Evolutionary conservation across 176 grass and related monocot genomes (phyloP), one percentile per base, ranked within the genome.

Genomic region (Oryza australiensis): DNA sequence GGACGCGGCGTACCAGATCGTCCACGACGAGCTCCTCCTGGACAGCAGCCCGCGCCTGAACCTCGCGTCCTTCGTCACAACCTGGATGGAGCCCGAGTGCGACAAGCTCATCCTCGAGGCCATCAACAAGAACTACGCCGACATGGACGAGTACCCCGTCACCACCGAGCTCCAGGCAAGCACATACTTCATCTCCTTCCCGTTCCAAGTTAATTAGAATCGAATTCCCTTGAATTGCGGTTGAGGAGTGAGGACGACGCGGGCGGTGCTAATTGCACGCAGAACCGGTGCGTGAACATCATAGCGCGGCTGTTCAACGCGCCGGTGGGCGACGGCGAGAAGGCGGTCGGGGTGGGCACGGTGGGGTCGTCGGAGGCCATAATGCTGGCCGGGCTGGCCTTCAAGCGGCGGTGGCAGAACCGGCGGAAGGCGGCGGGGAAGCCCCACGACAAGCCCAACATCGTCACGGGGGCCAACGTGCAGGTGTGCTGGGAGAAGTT

Each of bases 401-500:
- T 98, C 90, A 98, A 98, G 78, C 84, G 90, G 34, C 91, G 68
- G 0, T 95, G 95, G 95, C 95, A 91, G 80, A 91, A 95, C 77
- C 83, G 37, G 24, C 91, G 87, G 62, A 91, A 83, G 84, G 86
- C 86, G 5, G 68, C 86, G 68, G 87, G 88, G 38, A 91, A 98
- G 53, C 95, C 95, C 7, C 33, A 38, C 9, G 92, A 98, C 79
- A 85, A 26, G 81, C 92, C 95, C 22, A 98, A 98, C 92, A 98
- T 98, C 68, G 95, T 95, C 29, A 95, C 92, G 0, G 92, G 92
- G 12, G 90, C 95, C 38, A 98, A 98, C 84, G 90, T 93, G 22
- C 89, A 93, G 95, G 92, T 98, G 65, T 95, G 92, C 78, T 95
- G 92, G 90, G 95, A 98, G 92, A 98, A 98, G 72, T 98, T 98